Percentiles rank a stretch among this genome's conserved stretches.
Evolutionary conservation across 2,329 filamentous ascomycete species (phyloP).

Genomic region (Raffaelea albimanens): DNA sequence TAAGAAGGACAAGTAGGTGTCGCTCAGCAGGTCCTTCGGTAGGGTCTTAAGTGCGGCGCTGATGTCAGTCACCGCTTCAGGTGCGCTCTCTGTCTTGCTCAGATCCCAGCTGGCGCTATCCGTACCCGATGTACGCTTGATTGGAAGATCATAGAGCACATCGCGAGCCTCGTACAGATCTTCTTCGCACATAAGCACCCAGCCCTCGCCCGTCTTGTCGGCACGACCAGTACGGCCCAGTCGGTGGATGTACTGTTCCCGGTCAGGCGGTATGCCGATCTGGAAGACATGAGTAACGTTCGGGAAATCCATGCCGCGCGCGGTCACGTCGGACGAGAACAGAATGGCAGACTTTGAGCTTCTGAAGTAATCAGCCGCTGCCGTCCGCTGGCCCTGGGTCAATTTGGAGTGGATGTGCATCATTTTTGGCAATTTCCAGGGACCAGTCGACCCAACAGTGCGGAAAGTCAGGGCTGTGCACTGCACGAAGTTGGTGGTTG

Average conservation of each 20-base stretch:
- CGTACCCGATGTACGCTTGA: constrained; percentile 45
- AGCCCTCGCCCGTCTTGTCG: constrained; percentile 62
- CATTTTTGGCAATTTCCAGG: constrained; percentile 28
- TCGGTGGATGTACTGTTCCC: constrained; percentile 53
- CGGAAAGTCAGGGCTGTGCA: constrained; percentile 52
- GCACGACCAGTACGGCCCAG: constrained; percentile 64
- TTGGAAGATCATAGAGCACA: constrained; percentile 49
- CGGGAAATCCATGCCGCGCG: constrained; percentile 63
- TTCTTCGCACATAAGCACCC: constrained; percentile 50
- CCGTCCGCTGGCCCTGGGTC: constrained; percentile 58
- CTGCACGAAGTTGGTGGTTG: constrained; percentile 64
- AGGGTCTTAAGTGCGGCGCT: constrained; percentile 31
- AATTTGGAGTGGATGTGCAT: constrained; percentile 73
- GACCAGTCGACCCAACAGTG: no score
- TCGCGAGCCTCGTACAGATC: constrained; percentile 39
- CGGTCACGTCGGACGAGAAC: constrained; percentile 71
- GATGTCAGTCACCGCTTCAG: constrained; percentile 34
- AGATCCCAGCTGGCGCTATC: constrained; percentile 42
- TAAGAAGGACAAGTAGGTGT: constrained; percentile 48
- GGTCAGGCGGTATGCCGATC: constrained; percentile 40
- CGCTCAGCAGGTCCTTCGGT: constrained; percentile 29
- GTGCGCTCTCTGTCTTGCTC: constrained; percentile 34
- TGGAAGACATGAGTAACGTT: constrained; percentile 55
- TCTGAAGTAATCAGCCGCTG: constrained; percentile 64
- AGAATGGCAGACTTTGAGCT: constrained; percentile 51